phyloP scores from a whole-genome alignment of 352 stramenopile genomes.

The Pythium graminicola region DNA sequence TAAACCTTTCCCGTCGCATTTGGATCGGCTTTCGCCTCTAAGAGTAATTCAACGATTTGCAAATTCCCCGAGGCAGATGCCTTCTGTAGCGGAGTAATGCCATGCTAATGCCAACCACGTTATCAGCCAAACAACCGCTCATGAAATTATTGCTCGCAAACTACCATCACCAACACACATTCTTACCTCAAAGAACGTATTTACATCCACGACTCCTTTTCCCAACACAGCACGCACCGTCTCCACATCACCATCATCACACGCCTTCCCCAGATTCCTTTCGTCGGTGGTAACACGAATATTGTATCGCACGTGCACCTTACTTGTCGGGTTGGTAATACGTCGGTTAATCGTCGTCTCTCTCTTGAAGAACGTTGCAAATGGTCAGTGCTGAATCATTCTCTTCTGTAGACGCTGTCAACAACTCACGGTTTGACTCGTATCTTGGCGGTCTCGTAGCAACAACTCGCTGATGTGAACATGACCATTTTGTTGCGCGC shows the following conservation, averaged over 20 bases:
- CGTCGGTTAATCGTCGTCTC: no score
- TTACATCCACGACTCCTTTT: background rate
- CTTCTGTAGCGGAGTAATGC: background rate
- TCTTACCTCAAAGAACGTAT: background rate
- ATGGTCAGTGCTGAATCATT: no score
- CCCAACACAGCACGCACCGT: background rate
- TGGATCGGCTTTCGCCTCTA: background rate
- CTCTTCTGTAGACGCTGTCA: no score
- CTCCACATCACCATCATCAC: background rate
- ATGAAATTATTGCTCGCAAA: background rate
- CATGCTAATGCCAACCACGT: background rate
- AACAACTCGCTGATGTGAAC: no score
- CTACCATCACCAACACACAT: background rate
- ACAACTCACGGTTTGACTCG: no score
- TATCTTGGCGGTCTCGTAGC: no score
- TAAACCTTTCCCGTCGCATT: background rate
- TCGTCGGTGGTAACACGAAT: no score
- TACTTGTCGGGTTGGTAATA: no score
- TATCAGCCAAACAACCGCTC: background rate
- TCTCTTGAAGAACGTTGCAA: no score
- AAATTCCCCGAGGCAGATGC: background rate
- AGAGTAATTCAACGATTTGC: background rate
- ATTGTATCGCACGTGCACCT: no score
- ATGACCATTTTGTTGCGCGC: no score
- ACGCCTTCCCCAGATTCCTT: background rate